Base-by-base conservation (phyloP, 768 basidiomycete genomes). In the Amyloporia xantha region DNA sequence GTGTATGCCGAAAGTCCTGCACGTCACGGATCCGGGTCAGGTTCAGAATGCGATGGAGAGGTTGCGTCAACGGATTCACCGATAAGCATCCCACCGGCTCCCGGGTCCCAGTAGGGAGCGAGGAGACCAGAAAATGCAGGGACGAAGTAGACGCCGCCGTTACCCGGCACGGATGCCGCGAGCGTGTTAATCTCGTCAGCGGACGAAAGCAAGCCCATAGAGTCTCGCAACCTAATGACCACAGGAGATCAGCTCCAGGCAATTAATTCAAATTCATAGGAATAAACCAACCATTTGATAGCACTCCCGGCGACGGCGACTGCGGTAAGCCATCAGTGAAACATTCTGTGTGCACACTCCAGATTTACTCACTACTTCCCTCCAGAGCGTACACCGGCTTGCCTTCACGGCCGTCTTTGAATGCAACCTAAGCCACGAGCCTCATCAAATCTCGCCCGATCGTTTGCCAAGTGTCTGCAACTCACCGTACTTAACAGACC, bases 71-170 rank as follows among this genome's bases (percentile, higher is more conserved):
- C 30, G 30, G 36, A 41, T 63, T 39, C 51, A 78, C 88, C 91
- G 51, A 96, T 91, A 39, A 96, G 72, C 35, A 88, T 66, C 0
- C 91, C 92, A 17, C 84, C 86, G 24, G 96, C 96, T 24, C 84
- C 81, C 23, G 91, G 81, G 65, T 99, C 96, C 96, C 96, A 98
- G 69, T 91, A 96, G 5, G 96, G 96, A 17, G 96, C 96, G 23
- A 99, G 81, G 21, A 99, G 75, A 48, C 96, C 96, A 35, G 86
- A 86, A 71, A 99, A 97, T 5, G 92, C 94, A 1, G 95, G 95
- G 28, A 98, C 95, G 60, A 98, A 99, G 71, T 90, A 97, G 25
- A 96, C 76, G 6, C 95, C 95, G 28, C 89, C 94, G 0, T 90
- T 84, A 56, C 84, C 80, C 4, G 78, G 68, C 41, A 84, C 91